Evolutionary conservation across 225 moss, liverwort and hornwort species (phyloP), one percentile per base, ranked within the genome.

Genomic region (Pseudisothecium myosuroides): DNA sequence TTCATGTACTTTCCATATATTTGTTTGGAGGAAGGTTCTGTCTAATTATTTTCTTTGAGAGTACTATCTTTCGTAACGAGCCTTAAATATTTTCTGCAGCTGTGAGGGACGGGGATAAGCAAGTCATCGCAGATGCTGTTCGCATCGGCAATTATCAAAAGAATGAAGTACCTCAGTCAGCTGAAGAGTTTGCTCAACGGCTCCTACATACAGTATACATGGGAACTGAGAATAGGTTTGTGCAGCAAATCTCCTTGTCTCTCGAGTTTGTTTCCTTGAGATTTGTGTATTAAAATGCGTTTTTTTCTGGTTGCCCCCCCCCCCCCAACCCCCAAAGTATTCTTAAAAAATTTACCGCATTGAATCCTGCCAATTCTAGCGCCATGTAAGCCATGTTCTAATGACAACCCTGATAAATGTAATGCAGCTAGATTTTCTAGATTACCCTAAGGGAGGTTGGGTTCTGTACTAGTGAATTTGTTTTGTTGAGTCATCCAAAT

Each of bases 221-320:
- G 98, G 96, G 96, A 60, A 97, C 96, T 82, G 96, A 97, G 82
- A 98, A 98, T 77, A 98, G 96, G 97, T 94, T 39, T 61, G 86
- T 84, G 80, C 26, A 84, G 62, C 55, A 86, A 49, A 85, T 54
- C 17, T 64, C 31, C 54, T 77, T 86, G 64, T 54, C 63, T 86
- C 49, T 61, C 36, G 27, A 75, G 20, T 61, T 75, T 47, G 14
- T 76, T 88, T 85, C 61, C 54, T 67, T 71, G 81, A 75, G 37
- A 80, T 65, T 84, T 52, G 45, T 81, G 85, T 86, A 31, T 56
- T 55, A 31, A 73, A 29, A 74, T 81, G 43, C 75, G 39, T 56
- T 39, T 45, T 85, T 75, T 32, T 74, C 79, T 59, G 74, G 5
- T 62, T n/a, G 2, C 12, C 8, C 45, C 45, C 45, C 45, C 45